Conservation (phyloP, 2,329 filamentous ascomycete genomes). For the Epichloe uncinata region DNA sequence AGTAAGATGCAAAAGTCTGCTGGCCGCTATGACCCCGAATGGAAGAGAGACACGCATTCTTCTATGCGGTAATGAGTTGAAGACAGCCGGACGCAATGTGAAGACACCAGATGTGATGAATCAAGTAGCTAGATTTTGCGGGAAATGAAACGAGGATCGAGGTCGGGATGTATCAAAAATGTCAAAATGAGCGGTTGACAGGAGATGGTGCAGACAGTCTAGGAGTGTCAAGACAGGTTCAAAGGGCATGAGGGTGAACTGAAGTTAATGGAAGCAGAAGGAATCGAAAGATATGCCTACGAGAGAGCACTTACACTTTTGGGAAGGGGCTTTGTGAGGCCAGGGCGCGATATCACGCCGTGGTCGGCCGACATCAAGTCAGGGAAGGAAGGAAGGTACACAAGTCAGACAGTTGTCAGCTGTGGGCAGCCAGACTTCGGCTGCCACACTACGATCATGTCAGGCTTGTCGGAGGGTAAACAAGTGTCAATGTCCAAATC, state of each 20-base stretch:
- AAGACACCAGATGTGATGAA: not conserved
- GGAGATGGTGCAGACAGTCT: not conserved
- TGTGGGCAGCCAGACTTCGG: not conserved
- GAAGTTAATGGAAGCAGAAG: not conserved
- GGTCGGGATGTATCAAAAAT: slow-evolving; percentile 1
- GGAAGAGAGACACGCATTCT: slow-evolving; percentile 26
- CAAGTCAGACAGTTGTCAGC: not conserved
- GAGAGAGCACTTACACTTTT: not conserved
- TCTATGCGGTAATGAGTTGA: slow-evolving; percentile 2
- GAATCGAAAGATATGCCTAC: not conserved
- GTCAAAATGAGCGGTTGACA: slow-evolving; percentile 1
- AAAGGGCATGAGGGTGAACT: not conserved
- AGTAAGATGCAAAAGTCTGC: slow-evolving; percentile 20
- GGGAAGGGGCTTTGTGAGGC: not conserved
- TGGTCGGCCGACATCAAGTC: not conserved
- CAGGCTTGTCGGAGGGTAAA: not conserved
- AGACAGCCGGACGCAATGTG: not conserved
- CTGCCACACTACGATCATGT: not conserved
- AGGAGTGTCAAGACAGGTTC: not conserved
- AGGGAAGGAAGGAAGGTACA: not conserved
- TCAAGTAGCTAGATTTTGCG: slow-evolving; percentile 3
- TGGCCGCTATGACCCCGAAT: slow-evolving; percentile 22
- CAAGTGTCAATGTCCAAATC: not conserved
- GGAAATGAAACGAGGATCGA: slow-evolving; percentile 1
- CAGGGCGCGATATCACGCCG: not conserved